Base-by-base conservation (phyloP, 805 yeast genomes). In the Pichia eremophila region DNA sequence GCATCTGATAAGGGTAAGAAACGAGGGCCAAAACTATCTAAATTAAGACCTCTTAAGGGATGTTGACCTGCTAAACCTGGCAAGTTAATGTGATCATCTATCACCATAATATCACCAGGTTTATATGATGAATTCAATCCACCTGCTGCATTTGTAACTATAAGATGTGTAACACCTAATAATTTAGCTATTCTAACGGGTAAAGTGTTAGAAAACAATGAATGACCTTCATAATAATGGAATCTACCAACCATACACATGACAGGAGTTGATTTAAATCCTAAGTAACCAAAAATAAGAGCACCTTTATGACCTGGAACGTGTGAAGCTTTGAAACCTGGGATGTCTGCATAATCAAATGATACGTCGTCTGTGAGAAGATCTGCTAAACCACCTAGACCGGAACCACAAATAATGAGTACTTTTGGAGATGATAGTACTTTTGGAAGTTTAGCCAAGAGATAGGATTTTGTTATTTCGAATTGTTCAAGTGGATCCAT, bases 111-210 rank as follows among this genome's bases (percentile, higher is more conserved):
- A 59, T 93, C 97, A 32, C 97, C 96, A 2, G 91, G 85, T 46
- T 73, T 72, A 64, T 66, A 90, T 5, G 57, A 60, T 2, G 77
- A 66, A 57, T 88, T 84, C 41, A 85, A 64, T 1, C 96, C 97
- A 41, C 98, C 99, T 2, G 96, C 95, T 1, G 99, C 99, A 65
- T 91, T 91, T n/a, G 98, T 91, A 10, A 83, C 95, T 25, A 91
- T 70, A 40, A 91, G 70, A 4, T 73, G 70, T 41, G 71, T 64
- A 29, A 82, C 79, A 0, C 83, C 87, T 57, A 90, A 66, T 39
- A 69, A 62, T 44, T 78, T 72, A 46, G 95, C 79, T 25, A 85
- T 81, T 49, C 99, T 75, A 17, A 91, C 72, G 0, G 97, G 96
- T 62, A 88, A 85, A 0, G 88, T 87, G 1, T 95, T 83, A 46